A percentile compares a stretch with the other conserved stretches of the same genome.
Conservation (phyloP, 305 asterid species). For the Fraxinus albicans region DNA sequence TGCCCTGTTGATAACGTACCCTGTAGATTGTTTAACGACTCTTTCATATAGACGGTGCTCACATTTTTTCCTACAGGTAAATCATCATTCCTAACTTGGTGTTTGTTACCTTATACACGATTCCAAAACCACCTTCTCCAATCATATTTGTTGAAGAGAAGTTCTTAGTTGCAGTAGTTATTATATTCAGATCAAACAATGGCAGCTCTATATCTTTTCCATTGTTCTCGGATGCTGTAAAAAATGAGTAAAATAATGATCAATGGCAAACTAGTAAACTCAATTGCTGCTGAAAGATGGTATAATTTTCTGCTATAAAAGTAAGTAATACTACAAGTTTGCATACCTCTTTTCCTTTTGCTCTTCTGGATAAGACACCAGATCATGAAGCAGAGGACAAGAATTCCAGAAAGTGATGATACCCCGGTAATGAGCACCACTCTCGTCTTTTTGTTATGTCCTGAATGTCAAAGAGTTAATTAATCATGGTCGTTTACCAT, state of each 20-base stretch:
- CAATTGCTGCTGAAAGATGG: not conserved
- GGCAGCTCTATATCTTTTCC: not conserved
- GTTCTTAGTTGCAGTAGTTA: not conserved
- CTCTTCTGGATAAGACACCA: not conserved
- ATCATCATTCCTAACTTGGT: not conserved
- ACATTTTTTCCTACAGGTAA: not conserved
- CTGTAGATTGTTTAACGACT: not conserved
- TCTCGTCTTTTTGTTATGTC: not conserved
- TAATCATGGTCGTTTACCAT: not conserved
- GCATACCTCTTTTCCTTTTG: not conserved
- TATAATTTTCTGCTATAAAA: not conserved
- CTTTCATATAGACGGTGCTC: not conserved
- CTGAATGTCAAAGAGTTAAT: not conserved
- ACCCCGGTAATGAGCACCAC: not conserved
- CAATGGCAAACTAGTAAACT: not conserved
- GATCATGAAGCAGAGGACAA: not conserved
- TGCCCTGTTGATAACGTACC: not conserved
- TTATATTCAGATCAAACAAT: not conserved
- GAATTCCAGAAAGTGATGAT: not conserved
- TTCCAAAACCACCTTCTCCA: slow-evolving; percentile 1
- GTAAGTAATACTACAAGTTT: not conserved
- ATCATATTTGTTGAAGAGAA: not conserved
- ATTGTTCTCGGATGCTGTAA: not conserved
- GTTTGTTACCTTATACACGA: not conserved
- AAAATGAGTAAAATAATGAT: not conserved